These are phyloP conservation scores for Globomyces pollinis-pini DNA, from an alignment of 192 early-diverging fungal genomes.

Conservation along the genomic window DNA sequence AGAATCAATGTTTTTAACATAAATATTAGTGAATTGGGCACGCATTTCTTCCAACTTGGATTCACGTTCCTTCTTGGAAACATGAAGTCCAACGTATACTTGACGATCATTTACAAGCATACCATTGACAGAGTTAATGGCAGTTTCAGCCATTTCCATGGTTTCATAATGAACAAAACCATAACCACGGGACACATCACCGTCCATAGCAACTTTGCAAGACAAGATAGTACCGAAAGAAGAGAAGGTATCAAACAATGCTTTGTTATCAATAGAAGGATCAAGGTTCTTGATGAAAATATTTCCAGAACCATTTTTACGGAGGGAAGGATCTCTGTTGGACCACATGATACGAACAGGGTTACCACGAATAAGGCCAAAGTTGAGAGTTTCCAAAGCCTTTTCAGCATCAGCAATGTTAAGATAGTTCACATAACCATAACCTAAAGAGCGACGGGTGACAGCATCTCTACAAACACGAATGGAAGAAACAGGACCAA, in stretches of 20 bases:
- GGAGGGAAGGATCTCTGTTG: constrained; percentile 92
- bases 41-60: constrained; percentile 81
- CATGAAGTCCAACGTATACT: constrained; percentile 91
- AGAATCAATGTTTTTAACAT: constrained; percentile 89
- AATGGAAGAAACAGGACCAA: constrained; percentile 92
- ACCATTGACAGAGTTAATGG: constrained; percentile 97
- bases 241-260: constrained; percentile 96
- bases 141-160: constrained; percentile 81
- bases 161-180: constrained; percentile 99
- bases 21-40: constrained; percentile 95
- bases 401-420: constrained; percentile 79
- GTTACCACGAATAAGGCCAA: constrained; percentile 87
- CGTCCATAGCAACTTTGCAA: constrained; percentile 93
- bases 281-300: constrained; percentile 99
- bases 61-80: constrained; percentile 86
- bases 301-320: constrained; percentile 87
- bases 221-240: constrained; percentile 95
- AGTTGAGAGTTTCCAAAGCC: constrained; percentile 92
- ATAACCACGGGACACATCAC: constrained; percentile 79
- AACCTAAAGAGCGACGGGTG: constrained; percentile 91
- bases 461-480: constrained; percentile 97
- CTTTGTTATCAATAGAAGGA: constrained; percentile 95
- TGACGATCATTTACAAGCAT: constrained; percentile 99
- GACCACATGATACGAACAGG: constrained; percentile 99
- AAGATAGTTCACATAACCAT: constrained; percentile 99